Base-by-base conservation (phyloP, 106 monocot species). In the Posidonia australis region DNA sequence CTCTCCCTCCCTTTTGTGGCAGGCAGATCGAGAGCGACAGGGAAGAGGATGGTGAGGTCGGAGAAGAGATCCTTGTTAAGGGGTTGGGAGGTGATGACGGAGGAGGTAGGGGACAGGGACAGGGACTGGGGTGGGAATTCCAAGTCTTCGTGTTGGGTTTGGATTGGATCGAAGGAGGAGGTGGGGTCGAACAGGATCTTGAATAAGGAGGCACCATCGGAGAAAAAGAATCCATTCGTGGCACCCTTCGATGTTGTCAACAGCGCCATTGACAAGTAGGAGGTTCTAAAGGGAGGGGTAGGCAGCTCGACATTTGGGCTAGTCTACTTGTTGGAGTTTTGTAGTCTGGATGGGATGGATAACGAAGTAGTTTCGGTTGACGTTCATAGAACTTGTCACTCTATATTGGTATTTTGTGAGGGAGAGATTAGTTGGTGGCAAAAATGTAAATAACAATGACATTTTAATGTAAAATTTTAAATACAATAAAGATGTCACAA, bases 111-210 rank as follows among this genome's bases (percentile, higher is more conserved):
- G 20, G 45, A 36, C 19, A 42, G 19, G 42, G 16, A 0, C 43
- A 28, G 16, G 28, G 61, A 32, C 36, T 54, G 46, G 4, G 46
- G 14, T 14, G 55, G 20, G 2, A 66, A 62, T 11, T 70, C 67
- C 1, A 65, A 13, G 2, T 42, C 19, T 63, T 63, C 44, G 22
- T 32, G 19, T 45, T n/a, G 14, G 61, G 48, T 3, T 58, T 58
- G 54, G 66, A 30, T 56, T 43, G 48, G 12, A 48, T 43, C 10
- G 65, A 28, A 21, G 22, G 21, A 19, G 55, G 45, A 24, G 71
- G 23, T 65, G 52, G 84, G 65, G 77, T 79, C 46, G 78, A 93
- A 83, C 68, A 93, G 89, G 60, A 86, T 70, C 93, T 93, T 89
- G 81, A 93, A 93, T 45, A 93, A 79, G 19, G 85, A 86, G 22